Conservation (phyloP, 129 eudicot genomes). For the Rutidosis leptorrhynchoides region DNA sequence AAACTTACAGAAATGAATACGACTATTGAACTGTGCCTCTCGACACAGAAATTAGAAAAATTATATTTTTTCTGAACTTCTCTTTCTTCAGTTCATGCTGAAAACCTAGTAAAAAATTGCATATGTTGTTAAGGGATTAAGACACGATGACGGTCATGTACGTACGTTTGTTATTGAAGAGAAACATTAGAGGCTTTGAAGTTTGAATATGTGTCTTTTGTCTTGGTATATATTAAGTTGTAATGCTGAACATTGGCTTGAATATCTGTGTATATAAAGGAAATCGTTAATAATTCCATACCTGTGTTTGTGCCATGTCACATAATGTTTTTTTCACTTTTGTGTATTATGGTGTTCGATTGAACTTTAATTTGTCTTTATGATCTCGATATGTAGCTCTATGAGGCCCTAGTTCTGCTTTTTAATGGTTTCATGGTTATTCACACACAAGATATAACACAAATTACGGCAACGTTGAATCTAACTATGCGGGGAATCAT, state of each 20-base stretch:
- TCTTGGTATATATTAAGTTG: neutral
- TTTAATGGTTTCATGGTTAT: neutral
- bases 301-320: neutral
- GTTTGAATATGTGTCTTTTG: neutral
- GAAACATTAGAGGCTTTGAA: neutral
- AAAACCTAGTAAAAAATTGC: neutral
- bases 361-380: neutral
- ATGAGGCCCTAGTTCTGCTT: neutral
- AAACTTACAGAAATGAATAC: neutral
- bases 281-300: neutral
- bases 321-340: no score
- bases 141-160: neutral
- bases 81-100: neutral
- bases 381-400: no score
- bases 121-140: neutral
- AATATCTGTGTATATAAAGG: neutral
- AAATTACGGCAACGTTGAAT: no score
- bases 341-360: neutral
- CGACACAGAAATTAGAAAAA: neutral
- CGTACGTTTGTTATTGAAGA: neutral
- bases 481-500: no score
- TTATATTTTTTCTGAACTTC: neutral
- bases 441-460: no score
- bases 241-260: neutral
- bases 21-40: neutral